Conservation (phyloP, 2,329 filamentous ascomycete genomes). For the Anthostomella pinea region DNA sequence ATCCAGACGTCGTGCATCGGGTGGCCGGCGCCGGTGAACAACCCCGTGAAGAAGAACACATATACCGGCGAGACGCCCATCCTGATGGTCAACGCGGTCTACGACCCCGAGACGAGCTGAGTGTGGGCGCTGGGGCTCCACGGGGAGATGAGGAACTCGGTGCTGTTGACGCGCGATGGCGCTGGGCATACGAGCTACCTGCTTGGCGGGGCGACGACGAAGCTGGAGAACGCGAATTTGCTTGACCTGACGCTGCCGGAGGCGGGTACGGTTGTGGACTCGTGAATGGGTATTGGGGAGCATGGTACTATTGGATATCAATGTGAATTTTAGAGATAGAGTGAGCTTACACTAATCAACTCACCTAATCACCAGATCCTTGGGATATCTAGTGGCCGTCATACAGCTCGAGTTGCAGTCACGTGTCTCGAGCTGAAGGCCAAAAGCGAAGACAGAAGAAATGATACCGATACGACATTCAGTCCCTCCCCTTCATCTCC, state of each 20-base stretch:
- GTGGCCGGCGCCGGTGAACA: constrained; percentile 36
- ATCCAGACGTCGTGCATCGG: constrained; percentile 36
- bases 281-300: no score
- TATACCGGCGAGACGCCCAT: constrained; percentile 31
- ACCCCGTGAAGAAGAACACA: constrained; percentile 26
- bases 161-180: constrained; percentile 39
- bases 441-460: no score
- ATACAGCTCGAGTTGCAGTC: no score
- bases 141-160: constrained; percentile 30
- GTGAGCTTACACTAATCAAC: no score
- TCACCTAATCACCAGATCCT: no score
- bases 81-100: constrained; percentile 37
- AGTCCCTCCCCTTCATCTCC: no score
- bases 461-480: no score
- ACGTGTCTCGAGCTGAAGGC: no score
- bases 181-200: constrained; percentile 38
- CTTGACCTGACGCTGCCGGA: constrained; percentile 32
- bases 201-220: constrained; percentile 30
- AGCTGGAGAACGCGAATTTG: constrained; percentile 32
- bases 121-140: constrained; percentile 35
- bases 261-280: constrained; percentile 23
- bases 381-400: no score
- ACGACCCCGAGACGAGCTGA: constrained; percentile 40
- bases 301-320: no score
- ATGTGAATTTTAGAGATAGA: no score